Percentiles rank a stretch among this genome's conserved stretches.
These are phyloP conservation scores for Pseudogymnoascus sp. DNA, from an alignment of 2,329 filamentous ascomycete species.

Conservation along the genomic window DNA sequence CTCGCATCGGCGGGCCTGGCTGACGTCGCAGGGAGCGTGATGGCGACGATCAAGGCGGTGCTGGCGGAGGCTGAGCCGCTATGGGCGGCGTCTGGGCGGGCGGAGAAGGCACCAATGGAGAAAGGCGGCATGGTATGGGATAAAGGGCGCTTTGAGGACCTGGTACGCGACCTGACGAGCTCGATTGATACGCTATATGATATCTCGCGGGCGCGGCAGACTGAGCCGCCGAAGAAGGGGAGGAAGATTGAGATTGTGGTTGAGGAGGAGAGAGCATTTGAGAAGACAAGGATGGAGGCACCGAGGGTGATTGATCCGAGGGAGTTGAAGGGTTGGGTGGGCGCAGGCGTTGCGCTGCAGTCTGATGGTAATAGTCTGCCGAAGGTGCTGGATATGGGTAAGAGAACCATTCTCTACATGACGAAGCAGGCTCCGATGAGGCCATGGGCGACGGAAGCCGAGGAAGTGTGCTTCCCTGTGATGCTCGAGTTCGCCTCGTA, in stretches of 20 bases:
- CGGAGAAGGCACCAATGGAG: constrained; percentile 38
- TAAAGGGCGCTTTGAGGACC: constrained; percentile 65
- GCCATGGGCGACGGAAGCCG: background rate
- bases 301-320: constrained; percentile 52
- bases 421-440: background rate
- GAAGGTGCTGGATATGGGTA: constrained; percentile 10
- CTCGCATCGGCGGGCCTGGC: constrained; percentile 67
- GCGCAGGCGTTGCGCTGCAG: background rate
- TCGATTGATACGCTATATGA: constrained; percentile 77
- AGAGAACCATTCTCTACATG: constrained; percentile 23
- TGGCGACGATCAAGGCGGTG: constrained; percentile 74
- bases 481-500: constrained; percentile 66
- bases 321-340: background rate
- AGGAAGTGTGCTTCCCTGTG: constrained; percentile 34
- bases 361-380: background rate
- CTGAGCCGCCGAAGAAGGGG: constrained; percentile 11
- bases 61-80: constrained; percentile 68
- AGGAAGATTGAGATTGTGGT: constrained; percentile 17
- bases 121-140: constrained; percentile 58
- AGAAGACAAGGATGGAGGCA: constrained; percentile 53
- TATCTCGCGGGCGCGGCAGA: constrained; percentile 55
- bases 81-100: constrained; percentile 53
- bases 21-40: constrained; percentile 69
- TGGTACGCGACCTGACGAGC: constrained; percentile 65
- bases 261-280: constrained; percentile 37